Conservation (phyloP, 495 filamentous ascomycete species). For the Chaetomium fimeti region DNA sequence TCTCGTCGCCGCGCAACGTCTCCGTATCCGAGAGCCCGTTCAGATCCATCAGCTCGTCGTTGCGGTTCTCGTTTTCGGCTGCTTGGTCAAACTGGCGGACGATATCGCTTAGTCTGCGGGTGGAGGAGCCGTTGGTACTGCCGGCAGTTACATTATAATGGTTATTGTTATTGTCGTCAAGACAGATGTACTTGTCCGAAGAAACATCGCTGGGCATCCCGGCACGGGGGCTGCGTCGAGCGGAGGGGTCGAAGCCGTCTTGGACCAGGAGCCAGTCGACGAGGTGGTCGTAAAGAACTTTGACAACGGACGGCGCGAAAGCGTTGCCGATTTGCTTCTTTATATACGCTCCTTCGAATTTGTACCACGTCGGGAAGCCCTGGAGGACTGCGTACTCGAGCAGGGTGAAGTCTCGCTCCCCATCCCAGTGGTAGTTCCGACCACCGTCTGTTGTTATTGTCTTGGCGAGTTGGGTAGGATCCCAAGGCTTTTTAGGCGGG, state of each 20-base stretch:
- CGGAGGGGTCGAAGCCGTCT: slow-evolving; percentile 43
- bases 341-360: slow-evolving; percentile 53
- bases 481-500: slow-evolving; percentile 38
- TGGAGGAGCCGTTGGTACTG: background rate
- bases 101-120: background rate
- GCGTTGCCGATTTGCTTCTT: slow-evolving; percentile 85
- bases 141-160: background rate
- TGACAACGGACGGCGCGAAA: slow-evolving; percentile 66
- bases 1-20: background rate
- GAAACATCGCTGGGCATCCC: background rate
- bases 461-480: slow-evolving; percentile 42
- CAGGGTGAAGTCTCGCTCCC: slow-evolving; percentile 62
- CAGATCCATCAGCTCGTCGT: background rate
- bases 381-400: slow-evolving; percentile 76
- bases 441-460: slow-evolving; percentile 73
- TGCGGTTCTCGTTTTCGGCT: background rate
- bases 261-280: slow-evolving; percentile 54
- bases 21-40: slow-evolving; percentile 2
- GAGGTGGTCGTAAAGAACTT: slow-evolving; percentile 59
- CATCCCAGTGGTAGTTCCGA: slow-evolving; percentile 67
- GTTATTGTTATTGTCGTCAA: background rate
- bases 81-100: background rate
- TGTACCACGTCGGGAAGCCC: slow-evolving; percentile 65
- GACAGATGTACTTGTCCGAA: background rate
- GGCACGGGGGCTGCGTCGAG: background rate